These are phyloP conservation scores for Ustilago nuda DNA, from an alignment of 1,284 basidiomycete species.

Conservation along the genomic window DNA sequence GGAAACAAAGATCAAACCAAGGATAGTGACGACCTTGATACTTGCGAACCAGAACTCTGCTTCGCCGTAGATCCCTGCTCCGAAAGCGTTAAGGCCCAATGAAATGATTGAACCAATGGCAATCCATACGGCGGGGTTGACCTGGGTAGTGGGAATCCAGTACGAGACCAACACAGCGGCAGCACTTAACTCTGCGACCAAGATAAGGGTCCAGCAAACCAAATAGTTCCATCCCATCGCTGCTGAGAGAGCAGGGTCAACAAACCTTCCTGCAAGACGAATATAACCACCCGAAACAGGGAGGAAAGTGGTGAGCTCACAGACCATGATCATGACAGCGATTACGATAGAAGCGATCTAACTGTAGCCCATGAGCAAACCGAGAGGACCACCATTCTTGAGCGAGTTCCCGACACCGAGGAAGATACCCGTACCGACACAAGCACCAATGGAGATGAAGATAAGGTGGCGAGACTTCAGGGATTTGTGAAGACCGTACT, in stretches of 20 bases:
- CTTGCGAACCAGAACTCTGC: slow-evolving; percentile 71
- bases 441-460: slow-evolving; percentile 32
- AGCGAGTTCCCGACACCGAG: slow-evolving; percentile 77
- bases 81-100: slow-evolving; percentile 79
- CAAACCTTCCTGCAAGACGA: slow-evolving; percentile 80
- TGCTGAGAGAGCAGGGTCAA: slow-evolving; percentile 78
- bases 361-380: slow-evolving; percentile 65
- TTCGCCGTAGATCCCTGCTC: slow-evolving; percentile 69
- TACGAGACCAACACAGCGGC: slow-evolving; percentile 80
- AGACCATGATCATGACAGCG: slow-evolving; percentile 69
- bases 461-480: slow-evolving; percentile 31
- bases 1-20: slow-evolving; percentile 60
- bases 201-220: slow-evolving; percentile 70
- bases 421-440: slow-evolving; percentile 72
- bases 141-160: slow-evolving; percentile 72
- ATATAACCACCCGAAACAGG: slow-evolving; percentile 78
- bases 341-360: slow-evolving; percentile 55
- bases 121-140: slow-evolving; percentile 81
- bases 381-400: slow-evolving; percentile 70
- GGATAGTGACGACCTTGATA: slow-evolving; percentile 62
- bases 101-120: slow-evolving; percentile 79
- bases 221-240: slow-evolving; percentile 78
- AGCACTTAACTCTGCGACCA: slow-evolving; percentile 82
- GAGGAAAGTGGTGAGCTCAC: slow-evolving; percentile 73
- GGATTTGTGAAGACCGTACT: slow-evolving; percentile 69